Percentiles rank a stretch among this genome's conserved stretches.
These are phyloP conservation scores for Emericellopsis atlantica DNA, from an alignment of 2,329 filamentous ascomycete species.

Conservation along the genomic window DNA sequence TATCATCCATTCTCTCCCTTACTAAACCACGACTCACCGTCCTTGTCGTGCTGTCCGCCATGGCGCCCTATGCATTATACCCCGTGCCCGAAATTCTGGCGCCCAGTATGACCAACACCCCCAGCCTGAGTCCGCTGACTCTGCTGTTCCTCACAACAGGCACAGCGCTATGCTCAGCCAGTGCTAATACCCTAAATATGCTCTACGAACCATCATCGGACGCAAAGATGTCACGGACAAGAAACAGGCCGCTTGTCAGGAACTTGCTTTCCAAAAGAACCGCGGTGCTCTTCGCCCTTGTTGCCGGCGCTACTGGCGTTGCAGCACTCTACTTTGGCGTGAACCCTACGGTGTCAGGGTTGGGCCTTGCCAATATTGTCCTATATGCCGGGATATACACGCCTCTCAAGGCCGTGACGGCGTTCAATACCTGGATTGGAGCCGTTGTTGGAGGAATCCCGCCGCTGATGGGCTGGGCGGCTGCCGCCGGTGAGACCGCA, in stretches of 20 bases:
- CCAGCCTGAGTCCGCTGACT: constrained; percentile 81
- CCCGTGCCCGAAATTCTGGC: constrained; percentile 79
- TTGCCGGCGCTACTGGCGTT: constrained; percentile 57
- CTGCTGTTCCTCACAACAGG: constrained; percentile 84
- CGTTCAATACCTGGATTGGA: constrained; percentile 89
- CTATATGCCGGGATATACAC: constrained; percentile 92
- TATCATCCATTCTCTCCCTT: constrained; percentile 77
- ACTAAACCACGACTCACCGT: constrained; percentile 92
- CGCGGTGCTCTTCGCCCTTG: constrained; percentile 68
- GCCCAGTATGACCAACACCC: constrained; percentile 50
- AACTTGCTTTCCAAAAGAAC: constrained; percentile 59
- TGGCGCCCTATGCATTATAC: constrained; percentile 84
- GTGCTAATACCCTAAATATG: constrained; percentile 95
- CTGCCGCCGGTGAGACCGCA: constrained; percentile 79
- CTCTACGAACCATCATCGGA: constrained; percentile 86
- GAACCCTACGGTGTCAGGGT: constrained; percentile 81
- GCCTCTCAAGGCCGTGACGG: constrained; percentile 75
- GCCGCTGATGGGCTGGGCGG: constrained; percentile 95
- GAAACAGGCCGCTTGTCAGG: constrained; percentile 79
- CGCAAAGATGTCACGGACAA: constrained; percentile 84
- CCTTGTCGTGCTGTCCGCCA: constrained; percentile 81
- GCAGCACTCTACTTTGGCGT: constrained; percentile 75
- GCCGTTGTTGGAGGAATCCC: constrained; percentile 88
- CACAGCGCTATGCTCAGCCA: constrained; percentile 78
- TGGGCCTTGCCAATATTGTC: constrained; percentile 74